Percentiles rank a stretch among this genome's conserved stretches.
Evolutionary conservation across 139 green algal genomes (phyloP).

Genomic region (Asterochloris erici): DNA sequence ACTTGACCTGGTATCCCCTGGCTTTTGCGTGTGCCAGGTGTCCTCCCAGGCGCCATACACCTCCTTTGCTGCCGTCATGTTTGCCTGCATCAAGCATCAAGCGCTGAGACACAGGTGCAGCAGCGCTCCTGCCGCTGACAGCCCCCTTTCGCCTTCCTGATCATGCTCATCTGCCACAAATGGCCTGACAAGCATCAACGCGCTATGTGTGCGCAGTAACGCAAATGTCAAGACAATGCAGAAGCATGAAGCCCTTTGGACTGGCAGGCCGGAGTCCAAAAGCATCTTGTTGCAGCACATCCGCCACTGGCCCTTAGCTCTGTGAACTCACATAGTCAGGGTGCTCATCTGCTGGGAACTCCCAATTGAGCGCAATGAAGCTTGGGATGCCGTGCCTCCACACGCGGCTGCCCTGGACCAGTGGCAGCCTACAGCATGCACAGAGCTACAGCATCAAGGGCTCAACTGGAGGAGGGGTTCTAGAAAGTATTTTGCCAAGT

Average conservation of each 20-base stretch:
- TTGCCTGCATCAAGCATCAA: not conserved
- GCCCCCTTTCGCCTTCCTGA: not conserved
- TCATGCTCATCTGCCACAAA: no score
- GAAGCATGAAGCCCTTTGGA: not conserved
- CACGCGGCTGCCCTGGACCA: slow-evolving; percentile 3
- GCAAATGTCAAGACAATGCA: not conserved
- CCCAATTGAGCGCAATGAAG: slow-evolving; percentile 8
- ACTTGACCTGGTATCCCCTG: slow-evolving; percentile 10
- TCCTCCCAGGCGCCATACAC: not conserved
- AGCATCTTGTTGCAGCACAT: not conserved
- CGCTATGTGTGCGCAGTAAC: not conserved
- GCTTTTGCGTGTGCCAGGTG: not conserved
- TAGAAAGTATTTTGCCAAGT: no score
- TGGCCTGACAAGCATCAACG: not conserved
- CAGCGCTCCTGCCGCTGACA: not conserved
- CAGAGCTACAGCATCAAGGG: no score
- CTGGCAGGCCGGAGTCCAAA: not conserved
- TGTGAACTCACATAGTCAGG: not conserved
- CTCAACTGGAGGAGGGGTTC: no score
- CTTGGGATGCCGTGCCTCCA: not conserved
- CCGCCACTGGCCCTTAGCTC: not conserved
- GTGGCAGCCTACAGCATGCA: slow-evolving; percentile 4
- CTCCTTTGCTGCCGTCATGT: slow-evolving; percentile 12
- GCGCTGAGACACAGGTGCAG: not conserved
- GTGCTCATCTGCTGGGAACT: slow-evolving; percentile 13